These are phyloP conservation scores for Lycium barbarum DNA, from an alignment of 257 asterid species.

Conservation along the genomic window DNA sequence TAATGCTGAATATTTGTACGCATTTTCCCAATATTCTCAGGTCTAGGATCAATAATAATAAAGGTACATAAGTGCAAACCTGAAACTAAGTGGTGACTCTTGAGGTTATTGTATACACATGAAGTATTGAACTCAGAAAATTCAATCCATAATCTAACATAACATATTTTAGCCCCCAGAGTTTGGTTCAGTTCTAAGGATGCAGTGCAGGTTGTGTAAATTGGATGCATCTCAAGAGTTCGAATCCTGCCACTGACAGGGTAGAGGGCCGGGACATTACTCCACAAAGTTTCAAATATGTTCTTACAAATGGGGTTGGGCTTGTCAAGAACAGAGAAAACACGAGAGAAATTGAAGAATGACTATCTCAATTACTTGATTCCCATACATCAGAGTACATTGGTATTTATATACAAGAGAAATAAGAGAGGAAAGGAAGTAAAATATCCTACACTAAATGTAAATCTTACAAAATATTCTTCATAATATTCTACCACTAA, in stretches of 20 bases:
- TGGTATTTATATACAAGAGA: too few relatives aligned
- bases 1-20: background rate
- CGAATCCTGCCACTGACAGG: background rate
- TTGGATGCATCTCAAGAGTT: background rate
- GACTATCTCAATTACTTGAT: too few relatives aligned
- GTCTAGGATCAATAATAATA: background rate
- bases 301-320: background rate
- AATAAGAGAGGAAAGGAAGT: too few relatives aligned
- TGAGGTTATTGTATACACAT: background rate
- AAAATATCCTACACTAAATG: too few relatives aligned
- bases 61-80: background rate
- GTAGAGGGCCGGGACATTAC: background rate
- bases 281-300: background rate
- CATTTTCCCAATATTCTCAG: background rate
- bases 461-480: too few relatives aligned
- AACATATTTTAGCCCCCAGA: background rate
- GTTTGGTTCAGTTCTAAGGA: background rate
- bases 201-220: background rate
- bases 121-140: background rate
- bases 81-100: conserved; percentile 7
- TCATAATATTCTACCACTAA: too few relatives aligned
- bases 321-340: too few relatives aligned
- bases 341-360: too few relatives aligned
- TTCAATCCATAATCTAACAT: background rate
- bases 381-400: too few relatives aligned